Percentiles rank a stretch among this genome's conserved stretches.
These are phyloP conservation scores for Juglanconis sp. DNA, from an alignment of 2,329 filamentous ascomycete genomes.

Conservation along the genomic window DNA sequence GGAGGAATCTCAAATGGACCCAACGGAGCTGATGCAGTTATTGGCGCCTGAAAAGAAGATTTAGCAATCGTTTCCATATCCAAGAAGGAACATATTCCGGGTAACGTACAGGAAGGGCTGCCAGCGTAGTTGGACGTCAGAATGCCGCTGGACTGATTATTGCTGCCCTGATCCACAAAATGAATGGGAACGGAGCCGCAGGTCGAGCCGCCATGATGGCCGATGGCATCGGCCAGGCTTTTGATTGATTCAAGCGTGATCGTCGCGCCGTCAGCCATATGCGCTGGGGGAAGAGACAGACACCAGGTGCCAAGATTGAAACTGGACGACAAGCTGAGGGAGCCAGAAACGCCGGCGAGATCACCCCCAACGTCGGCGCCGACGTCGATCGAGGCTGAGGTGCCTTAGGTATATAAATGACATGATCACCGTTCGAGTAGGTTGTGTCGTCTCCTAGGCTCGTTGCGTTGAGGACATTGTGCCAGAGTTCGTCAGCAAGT, in stretches of 20 bases:
- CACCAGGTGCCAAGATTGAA: neutral
- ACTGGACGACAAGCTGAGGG: conserved; percentile 15
- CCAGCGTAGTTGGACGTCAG: neutral
- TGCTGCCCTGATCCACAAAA: conserved; percentile 1
- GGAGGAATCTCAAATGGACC: neutral
- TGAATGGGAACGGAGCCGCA: neutral
- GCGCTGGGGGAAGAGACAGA: neutral
- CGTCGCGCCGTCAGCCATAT: neutral
- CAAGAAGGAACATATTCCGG: neutral
- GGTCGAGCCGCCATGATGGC: neutral
- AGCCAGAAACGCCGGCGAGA: neutral
- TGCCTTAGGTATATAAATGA: neutral
- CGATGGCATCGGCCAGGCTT: neutral
- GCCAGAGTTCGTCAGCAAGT: neutral
- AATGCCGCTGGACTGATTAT: neutral
- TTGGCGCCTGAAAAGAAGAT: neutral
- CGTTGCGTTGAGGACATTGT: neutral
- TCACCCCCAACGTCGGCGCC: neutral
- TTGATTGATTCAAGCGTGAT: neutral
- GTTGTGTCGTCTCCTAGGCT: neutral
- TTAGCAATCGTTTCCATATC: neutral
- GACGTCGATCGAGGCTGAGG: neutral
- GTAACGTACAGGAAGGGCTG: neutral
- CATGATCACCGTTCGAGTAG: neutral
- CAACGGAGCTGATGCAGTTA: neutral